Evolutionary conservation across 2,329 filamentous ascomycete species (phyloP).

Genomic region (Dactylellina drechsleri): DNA sequence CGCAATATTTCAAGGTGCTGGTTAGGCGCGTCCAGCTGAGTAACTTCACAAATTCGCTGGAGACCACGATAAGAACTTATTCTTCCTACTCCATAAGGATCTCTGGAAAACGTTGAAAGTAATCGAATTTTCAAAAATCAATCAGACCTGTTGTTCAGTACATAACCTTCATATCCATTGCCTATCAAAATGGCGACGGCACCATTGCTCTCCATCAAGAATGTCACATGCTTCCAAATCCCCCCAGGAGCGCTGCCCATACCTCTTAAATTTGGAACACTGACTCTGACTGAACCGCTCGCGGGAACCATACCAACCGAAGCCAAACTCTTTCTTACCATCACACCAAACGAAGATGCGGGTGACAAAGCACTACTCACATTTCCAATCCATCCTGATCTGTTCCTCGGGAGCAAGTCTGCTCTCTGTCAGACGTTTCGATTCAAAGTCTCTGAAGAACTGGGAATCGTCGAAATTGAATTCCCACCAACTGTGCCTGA

Average conservation of each 20-base stretch:
- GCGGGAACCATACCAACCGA: slow-evolving; percentile 30
- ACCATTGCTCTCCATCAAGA: slow-evolving; percentile 48
- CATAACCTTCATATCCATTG: background rate
- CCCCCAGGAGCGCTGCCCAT: slow-evolving; percentile 17
- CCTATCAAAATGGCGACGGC: slow-evolving; percentile 46
- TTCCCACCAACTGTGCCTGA: slow-evolving; percentile 53
- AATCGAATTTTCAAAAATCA: background rate
- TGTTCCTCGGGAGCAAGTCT: slow-evolving; percentile 47
- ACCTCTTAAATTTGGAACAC: slow-evolving; percentile 44
- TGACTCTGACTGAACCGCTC: slow-evolving; percentile 46
- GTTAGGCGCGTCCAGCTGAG: background rate
- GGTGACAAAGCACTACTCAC: slow-evolving; percentile 33
- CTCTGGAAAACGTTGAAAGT: no score
- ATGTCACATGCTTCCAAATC: slow-evolving; percentile 44
- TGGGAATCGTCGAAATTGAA: slow-evolving; percentile 54
- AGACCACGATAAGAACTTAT: no score
- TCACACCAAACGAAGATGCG: slow-evolving; percentile 24
- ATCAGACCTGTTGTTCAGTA: background rate
- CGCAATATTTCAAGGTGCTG: background rate
- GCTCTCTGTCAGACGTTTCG: slow-evolving; percentile 47
- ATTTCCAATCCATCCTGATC: slow-evolving; percentile 43
- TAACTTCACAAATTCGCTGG: no score
- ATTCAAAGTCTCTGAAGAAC: slow-evolving; percentile 40
- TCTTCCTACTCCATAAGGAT: background rate
- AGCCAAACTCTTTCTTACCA: slow-evolving; percentile 49